Evolutionary conservation across 192 early-diverging fungal species (phyloP), one percentile per base, ranked within the genome.

Genomic region (Rhizophagus prolifer): DNA sequence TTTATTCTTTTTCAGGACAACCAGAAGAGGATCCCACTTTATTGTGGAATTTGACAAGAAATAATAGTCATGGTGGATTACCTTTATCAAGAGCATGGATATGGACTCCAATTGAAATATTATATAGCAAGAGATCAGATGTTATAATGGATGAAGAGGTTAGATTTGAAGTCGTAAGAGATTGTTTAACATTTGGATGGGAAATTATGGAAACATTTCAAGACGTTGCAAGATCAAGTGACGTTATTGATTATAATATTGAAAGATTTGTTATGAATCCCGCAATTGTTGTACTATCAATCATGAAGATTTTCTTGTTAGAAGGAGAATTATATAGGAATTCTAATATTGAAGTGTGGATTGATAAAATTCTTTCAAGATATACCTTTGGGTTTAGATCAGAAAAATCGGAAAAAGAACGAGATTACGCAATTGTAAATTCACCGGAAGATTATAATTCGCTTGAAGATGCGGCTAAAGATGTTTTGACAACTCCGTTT

Each of bases 261-360:
- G 28, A 8, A 4, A 50, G 54, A 9, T 36, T 23, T 58, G 23
- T 68, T 1, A 66, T 76, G 16, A 30, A 76, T 31, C 75, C 75
- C 19, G 28, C 26, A 13, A 58, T 68, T 30, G 31, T 54, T 8
- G 41, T 68, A 26, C n/a, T 76, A 58, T 76, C 75, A 9, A 19
- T 76, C 3, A 76, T 76, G 75, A 76, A 76, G 19, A 68, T 76
- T 10, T 76, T 76, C 36, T 31, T 76, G 25, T 59, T 76, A 36
- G 65, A 76, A 26, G 75, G 65, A 2, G 75, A 76, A 68, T n/a
- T 76, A 41, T 76, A 76, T 68, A 46, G 65, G n/a, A 25, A 36
- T 58, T 30, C 65, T 30, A 12, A 54, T 26, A 54, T 68, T 68
- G 44, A 68, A 23, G 2, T 9, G 31, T 68, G 26, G 65, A 76